Base-by-base conservation (phyloP, 768 basidiomycete species). In the Lactifluus pinguis region DNA sequence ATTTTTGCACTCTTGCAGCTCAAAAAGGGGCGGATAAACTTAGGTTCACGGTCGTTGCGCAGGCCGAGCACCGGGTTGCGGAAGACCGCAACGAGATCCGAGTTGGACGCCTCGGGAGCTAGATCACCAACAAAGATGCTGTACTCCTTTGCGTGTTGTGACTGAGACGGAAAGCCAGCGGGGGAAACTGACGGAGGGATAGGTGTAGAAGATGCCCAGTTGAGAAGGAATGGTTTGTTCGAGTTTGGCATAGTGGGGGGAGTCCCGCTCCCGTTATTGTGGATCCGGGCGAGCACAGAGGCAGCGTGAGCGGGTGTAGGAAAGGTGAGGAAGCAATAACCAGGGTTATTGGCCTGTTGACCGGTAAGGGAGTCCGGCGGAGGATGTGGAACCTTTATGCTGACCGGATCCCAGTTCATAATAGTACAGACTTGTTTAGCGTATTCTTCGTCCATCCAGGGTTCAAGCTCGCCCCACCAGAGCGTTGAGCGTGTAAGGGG, bases 391-490 rank as follows among this genome's bases (percentile, higher is more conserved):
- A 92, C 83, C 72, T 85, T 85, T 74, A 90, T 83, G 70, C 71
- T 79, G 69, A 83, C 77, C 15, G 85, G 81, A 60, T 91, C 88
- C 92, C 93, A 95, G 59, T 86, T 83, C 88, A 93, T 90, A 69
- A 92, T 76, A 49, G 72, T 75, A 73, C 91, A 91, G 68, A 93
- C 89, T 71, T 92, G 88, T 73, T 88, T 87, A 48, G 86, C 89
- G 77, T 94, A 95, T 71, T 90, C 87, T 81, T 93, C 91, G 75
- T 95, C 92, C 94, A 95, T 95, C 93, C 93, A 95, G 66, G 87
- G 84, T 73, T 95, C 93, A 57, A 95, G 82, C 68, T 91, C 88
- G 65, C 85, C 84, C 84, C 94, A 90, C 80, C 84, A 89, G 66
- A 92, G 82, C 45, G 89, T 87, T 61, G 80, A 80, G 70, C 81